phyloP scores from a whole-genome alignment of 805 yeast genomes.

The Candida odintsovae region DNA sequence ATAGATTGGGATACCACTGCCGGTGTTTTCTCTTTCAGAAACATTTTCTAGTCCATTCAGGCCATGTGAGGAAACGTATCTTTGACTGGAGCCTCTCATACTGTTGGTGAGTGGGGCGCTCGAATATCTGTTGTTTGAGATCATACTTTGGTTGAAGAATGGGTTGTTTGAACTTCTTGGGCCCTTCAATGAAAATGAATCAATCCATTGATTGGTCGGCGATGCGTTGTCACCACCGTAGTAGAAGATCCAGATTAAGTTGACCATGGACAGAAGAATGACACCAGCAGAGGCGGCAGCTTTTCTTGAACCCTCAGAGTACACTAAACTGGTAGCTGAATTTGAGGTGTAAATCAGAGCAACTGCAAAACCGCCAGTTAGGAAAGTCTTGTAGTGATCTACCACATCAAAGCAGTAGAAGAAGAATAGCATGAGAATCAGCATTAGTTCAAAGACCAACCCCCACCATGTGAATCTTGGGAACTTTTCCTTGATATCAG shows the following conservation, averaged over 20 bases:
- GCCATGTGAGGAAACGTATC: conserved; percentile 44
- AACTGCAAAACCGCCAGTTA: conserved; percentile 40
- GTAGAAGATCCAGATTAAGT: conserved; percentile 80
- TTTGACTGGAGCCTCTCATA: conserved; percentile 20
- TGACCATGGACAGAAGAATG: conserved; percentile 73
- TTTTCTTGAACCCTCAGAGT: conserved; percentile 53
- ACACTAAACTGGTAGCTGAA: conserved; percentile 74
- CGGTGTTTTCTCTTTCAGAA: conserved; percentile 16
- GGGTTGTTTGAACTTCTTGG: conserved; percentile 31
- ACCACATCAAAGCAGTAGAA: conserved; percentile 58
- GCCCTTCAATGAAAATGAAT: conserved; percentile 65
- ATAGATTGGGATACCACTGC: conserved; percentile 14
- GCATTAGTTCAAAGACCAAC: conserved; percentile 65
- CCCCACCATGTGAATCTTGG: conserved; percentile 98
- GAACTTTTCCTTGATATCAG: conserved; percentile 38
- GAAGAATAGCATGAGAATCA: conserved; percentile 45
- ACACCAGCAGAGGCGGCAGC: conserved; percentile 94
- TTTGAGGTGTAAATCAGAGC: conserved; percentile 84
- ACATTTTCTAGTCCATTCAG: conserved; percentile 58
- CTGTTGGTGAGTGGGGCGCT: conserved; percentile 2
- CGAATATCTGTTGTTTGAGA: conserved; percentile 4
- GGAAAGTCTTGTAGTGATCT: conserved; percentile 57
- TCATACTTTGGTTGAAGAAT: conserved; percentile 12
- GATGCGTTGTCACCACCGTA: conserved; percentile 88
- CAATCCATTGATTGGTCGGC: conserved; percentile 80